Percentiles rank a stretch among this genome's conserved stretches.
These are phyloP conservation scores for Pistacia atlantica DNA, from an alignment of 345 rosid species.

Conservation along the genomic window DNA sequence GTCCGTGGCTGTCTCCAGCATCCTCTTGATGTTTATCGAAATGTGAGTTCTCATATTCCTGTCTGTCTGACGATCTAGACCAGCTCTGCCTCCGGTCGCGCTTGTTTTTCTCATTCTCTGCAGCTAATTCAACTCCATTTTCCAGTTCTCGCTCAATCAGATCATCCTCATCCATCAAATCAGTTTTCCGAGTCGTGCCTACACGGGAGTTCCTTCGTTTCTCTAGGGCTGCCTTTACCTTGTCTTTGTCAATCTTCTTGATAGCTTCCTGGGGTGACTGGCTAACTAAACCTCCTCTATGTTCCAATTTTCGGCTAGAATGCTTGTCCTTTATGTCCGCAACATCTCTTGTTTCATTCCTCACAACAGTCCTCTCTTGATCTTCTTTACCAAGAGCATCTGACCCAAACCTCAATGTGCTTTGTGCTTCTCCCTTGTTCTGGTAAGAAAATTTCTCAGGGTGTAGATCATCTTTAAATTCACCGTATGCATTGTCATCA, in stretches of 20 bases:
- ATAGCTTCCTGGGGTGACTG: constrained; percentile 54
- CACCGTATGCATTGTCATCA: constrained; percentile 36
- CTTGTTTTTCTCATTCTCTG: constrained; percentile 38
- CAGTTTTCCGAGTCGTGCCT: constrained; percentile 35
- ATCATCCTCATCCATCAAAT: constrained; percentile 54
- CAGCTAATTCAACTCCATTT: constrained; percentile 47
- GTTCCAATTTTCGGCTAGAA: constrained; percentile 34
- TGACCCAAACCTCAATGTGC: constrained; percentile 27
- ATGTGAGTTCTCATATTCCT: constrained; percentile 26
- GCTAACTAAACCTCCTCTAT: constrained; percentile 37
- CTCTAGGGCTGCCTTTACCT: constrained; percentile 52
- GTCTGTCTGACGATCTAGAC: constrained; percentile 19
- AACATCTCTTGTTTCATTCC: constrained; percentile 32
- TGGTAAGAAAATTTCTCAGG: constrained; percentile 19
- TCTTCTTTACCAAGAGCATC: constrained; percentile 31
- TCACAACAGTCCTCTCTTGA: constrained; percentile 30
- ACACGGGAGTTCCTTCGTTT: constrained; percentile 47
- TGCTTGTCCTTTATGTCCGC: constrained; percentile 35
- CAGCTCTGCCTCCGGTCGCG: constrained; percentile 40
- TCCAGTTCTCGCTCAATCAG: constrained; percentile 54
- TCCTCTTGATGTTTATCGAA: constrained; percentile 22
- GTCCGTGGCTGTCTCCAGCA: constrained; percentile 29
- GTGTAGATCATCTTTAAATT: constrained; percentile 29
- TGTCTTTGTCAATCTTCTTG: constrained; percentile 48
- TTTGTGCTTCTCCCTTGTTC: constrained; percentile 32